Evolutionary conservation across 225 moss, liverwort and hornwort genomes (phyloP).

Genomic region (Antitrichia curtipendula): DNA sequence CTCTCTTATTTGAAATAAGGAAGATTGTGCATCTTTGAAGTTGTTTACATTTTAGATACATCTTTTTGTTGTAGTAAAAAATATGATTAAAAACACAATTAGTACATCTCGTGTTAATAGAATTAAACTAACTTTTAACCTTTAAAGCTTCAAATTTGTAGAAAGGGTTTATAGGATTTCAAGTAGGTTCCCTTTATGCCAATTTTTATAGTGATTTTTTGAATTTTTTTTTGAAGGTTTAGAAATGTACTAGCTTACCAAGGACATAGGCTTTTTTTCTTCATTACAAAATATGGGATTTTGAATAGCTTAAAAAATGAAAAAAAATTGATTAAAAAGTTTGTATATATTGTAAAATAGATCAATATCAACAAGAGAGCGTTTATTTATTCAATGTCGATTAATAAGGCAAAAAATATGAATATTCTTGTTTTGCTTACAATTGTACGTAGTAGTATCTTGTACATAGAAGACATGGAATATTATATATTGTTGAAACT

Average conservation of each 20-base stretch:
- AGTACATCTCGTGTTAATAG: too few relatives aligned
- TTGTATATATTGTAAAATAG: not conserved
- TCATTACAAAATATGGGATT: not conserved
- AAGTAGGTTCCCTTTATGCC: fast-evolving
- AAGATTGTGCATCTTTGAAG: not conserved
- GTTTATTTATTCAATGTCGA: not conserved
- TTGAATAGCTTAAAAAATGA: not conserved
- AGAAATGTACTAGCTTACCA: not conserved
- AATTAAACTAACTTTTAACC: not conserved
- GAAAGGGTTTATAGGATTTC: fast-evolving
- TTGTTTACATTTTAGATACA: not conserved
- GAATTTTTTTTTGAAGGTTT: not conserved
- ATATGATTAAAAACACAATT: not conserved
- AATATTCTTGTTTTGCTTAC: not conserved
- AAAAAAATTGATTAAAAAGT: not conserved
- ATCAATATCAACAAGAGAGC: not conserved
- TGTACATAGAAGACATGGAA: not conserved
- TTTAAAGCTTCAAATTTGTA: too few relatives aligned
- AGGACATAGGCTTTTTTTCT: fast-evolving
- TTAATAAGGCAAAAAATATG: not conserved
- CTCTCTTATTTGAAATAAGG: too few relatives aligned
- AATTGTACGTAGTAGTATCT: too few relatives aligned
- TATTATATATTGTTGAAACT: not conserved
- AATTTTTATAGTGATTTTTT: not conserved
- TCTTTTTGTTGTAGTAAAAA: not conserved